A percentile compares a stretch with the other conserved stretches of the same genome.
Evolutionary conservation across 257 asterid genomes (phyloP).

Genomic region (Petunia secreta): DNA sequence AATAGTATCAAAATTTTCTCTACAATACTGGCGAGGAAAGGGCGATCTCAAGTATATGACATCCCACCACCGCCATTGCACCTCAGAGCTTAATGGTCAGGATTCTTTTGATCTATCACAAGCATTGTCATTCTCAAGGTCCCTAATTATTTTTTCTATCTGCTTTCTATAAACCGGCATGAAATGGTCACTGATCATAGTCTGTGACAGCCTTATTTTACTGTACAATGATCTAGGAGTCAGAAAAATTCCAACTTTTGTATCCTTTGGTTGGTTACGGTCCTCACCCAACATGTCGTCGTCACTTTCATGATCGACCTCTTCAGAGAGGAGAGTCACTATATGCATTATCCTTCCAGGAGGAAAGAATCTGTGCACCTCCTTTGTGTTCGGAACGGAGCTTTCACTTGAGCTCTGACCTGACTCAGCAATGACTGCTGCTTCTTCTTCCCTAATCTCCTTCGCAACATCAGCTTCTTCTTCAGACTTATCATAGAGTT

Average conservation of each 20-base stretch:
- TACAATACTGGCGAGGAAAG: neutral
- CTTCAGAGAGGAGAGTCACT: slow-evolving; percentile 61
- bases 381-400: slow-evolving; percentile 65
- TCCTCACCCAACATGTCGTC: slow-evolving; percentile 32
- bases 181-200: slow-evolving; percentile 92
- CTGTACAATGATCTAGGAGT: slow-evolving; percentile 78
- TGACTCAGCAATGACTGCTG: slow-evolving; percentile 68
- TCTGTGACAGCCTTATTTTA: slow-evolving; percentile 82
- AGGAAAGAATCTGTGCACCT: slow-evolving; percentile 90
- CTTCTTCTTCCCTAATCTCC: slow-evolving; percentile 90
- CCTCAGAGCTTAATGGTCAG: neutral
- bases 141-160: slow-evolving; percentile 72
- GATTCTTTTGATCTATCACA: slow-evolving; percentile 22
- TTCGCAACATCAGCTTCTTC: slow-evolving; percentile 52
- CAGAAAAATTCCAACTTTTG: slow-evolving; percentile 67
- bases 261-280: slow-evolving; percentile 39
- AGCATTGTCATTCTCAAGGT: slow-evolving; percentile 52
- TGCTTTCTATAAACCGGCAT: slow-evolving; percentile 92
- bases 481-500: slow-evolving; percentile 63
- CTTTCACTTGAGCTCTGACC: slow-evolving; percentile 49
- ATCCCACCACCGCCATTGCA: neutral
- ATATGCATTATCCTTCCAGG: slow-evolving; percentile 90
- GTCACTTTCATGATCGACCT: slow-evolving; percentile 38
- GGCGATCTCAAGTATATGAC: neutral
- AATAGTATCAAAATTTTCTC: neutral